Evolutionary conservation across 495 filamentous ascomycete species (phyloP).

Genomic region (Echria macrotheca): DNA sequence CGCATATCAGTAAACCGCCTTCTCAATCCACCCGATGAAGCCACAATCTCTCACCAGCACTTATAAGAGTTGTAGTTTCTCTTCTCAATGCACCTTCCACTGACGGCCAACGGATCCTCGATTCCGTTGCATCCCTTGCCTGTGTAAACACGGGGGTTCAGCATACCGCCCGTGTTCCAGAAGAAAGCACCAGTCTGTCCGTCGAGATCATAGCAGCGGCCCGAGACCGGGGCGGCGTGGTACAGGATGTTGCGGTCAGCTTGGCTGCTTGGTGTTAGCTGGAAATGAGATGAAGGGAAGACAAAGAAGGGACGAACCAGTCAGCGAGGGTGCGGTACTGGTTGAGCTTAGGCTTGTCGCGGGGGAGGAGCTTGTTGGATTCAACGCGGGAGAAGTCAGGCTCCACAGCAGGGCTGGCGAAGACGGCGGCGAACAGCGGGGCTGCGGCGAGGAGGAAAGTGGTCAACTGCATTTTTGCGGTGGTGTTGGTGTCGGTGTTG

Average conservation of each 20-base stretch:
- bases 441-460: background rate
- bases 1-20: no score
- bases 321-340: background rate
- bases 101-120: background rate
- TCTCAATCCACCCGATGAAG: background rate
- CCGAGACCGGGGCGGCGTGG: slow-evolving; percentile 1
- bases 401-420: background rate
- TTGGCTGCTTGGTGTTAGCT: background rate
- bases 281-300: background rate
- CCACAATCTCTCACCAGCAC: background rate
- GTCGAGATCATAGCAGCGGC: background rate
- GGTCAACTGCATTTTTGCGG: background rate
- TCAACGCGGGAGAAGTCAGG: background rate
- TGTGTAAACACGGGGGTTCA: background rate
- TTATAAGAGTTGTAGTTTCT: background rate
- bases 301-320: background rate
- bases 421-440: background rate
- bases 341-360: background rate
- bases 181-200: background rate
- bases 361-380: background rate
- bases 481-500: background rate
- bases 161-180: slow-evolving; percentile 2
- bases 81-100: background rate
- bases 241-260: background rate
- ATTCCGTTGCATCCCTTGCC: background rate